phyloP scores from a whole-genome alignment of 2,329 filamentous ascomycete species.

The Cercospora beticola region DNA sequence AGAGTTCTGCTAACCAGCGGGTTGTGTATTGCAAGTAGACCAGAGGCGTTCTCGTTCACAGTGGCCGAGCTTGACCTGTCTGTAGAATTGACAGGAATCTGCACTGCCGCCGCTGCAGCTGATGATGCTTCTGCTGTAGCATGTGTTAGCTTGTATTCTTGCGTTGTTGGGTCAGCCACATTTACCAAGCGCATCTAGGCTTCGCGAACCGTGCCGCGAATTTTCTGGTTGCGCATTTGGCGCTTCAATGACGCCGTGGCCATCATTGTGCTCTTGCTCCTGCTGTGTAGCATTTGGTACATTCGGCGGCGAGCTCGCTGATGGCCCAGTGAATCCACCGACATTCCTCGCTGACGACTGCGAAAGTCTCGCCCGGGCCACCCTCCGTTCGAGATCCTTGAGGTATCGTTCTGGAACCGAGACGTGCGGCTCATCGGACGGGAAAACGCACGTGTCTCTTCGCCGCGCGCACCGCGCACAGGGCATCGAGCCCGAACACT shows the following conservation, averaged over 20 bases:
- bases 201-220: neutral
- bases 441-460: conserved; percentile 44
- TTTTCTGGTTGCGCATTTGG: neutral
- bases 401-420: conserved; percentile 18
- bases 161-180: neutral
- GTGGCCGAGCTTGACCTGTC: neutral
- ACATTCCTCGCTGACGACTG: neutral
- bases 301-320: neutral
- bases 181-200: conserved; percentile 1
- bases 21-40: neutral
- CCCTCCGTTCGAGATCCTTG: conserved; percentile 15
- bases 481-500: conserved; percentile 46
- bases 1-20: conserved; percentile 9
- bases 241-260: neutral
- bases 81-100: neutral
- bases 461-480: conserved; percentile 49
- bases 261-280: neutral
- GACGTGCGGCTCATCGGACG: conserved; percentile 32
- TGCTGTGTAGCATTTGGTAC: neutral
- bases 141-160: neutral
- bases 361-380: conserved; percentile 1
- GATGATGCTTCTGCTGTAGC: conserved; percentile 10
- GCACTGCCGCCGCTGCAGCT: neutral
- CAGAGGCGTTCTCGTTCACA: neutral
- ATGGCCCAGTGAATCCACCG: neutral